Evolutionary conservation across 1,284 basidiomycete genomes (phyloP), one percentile per base, ranked within the genome.

Genomic region (Nidula niveotomentosa): DNA sequence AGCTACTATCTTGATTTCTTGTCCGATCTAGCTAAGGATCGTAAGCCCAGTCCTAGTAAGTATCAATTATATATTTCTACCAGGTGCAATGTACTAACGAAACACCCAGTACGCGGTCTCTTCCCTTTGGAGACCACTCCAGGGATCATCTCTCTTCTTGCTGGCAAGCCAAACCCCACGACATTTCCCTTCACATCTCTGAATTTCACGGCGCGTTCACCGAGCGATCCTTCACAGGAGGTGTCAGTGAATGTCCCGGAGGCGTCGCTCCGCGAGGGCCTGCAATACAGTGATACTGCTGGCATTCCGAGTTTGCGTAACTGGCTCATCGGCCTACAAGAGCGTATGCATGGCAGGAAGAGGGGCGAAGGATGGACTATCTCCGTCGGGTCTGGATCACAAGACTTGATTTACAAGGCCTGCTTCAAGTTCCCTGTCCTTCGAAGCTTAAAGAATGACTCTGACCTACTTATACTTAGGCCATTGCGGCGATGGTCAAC

Each of bases 151-250:
- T 95, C 93, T 13, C 79, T 97, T 56, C 83, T 94, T n/a, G 87
- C 88, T 0, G 90, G 90, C 45, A 91, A 91, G 72, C 96, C 96
- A 30, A 96, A 96, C 67, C 83, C 89, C n/a, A 74, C 79, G 3
- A 92, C 93, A 13, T 98, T 98, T 74, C 96, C 96, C 1, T 90
- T 98, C 69, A 85, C 86, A 6, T 85, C 85, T 1, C 72, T 97
- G 60, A 83, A 79, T 48, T 80, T 91, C 64, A 82, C 77, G 8
- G 73, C 76, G 18, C 76, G 77, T 15, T 78, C 79, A 17, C 86
- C 82, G 1, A 71, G 64, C 34, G 69, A 81, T 65, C 72, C 76
- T 39, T 65, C 65, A n/a, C 65, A 76, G 55, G 77, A 81, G 49
- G 69, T 72, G 10, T 69, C 74, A 1, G 70, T 88, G 41, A 77